Percentiles rank a stretch among this genome's conserved stretches.
phyloP scores from a whole-genome alignment of 2,329 filamentous ascomycete species.

The Phoma sp. region DNA sequence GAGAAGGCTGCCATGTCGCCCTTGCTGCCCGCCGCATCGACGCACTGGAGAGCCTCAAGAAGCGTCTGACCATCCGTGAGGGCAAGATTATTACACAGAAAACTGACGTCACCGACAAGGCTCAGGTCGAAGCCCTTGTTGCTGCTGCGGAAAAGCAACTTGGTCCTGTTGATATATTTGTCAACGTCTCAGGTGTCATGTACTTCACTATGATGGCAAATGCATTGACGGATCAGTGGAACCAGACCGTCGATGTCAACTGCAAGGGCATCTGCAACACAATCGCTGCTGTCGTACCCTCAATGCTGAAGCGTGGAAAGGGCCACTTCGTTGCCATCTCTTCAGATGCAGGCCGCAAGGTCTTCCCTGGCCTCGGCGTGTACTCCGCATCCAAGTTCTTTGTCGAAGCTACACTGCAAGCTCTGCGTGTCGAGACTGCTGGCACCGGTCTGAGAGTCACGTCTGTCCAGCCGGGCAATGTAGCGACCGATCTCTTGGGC shows the following conservation, averaged over 20 bases:
- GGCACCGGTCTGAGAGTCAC: constrained; percentile 76
- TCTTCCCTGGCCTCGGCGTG: constrained; percentile 80
- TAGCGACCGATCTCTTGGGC: constrained; percentile 71
- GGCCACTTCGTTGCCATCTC: constrained; percentile 83
- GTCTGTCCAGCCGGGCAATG: constrained; percentile 77
- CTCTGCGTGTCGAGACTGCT: constrained; percentile 75
- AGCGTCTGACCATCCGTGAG: constrained; percentile 61
- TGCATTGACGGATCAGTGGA: constrained; percentile 74
- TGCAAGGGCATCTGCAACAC: constrained; percentile 82
- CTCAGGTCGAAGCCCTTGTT: constrained; percentile 71
- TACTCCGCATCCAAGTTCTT: constrained; percentile 88
- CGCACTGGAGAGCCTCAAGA: constrained; percentile 71
- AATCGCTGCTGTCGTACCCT: constrained; percentile 70
- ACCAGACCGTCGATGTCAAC: constrained; percentile 82
- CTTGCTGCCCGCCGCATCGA: constrained; percentile 74
- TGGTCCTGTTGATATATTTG: constrained; percentile 77
- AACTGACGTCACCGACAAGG: constrained; percentile 74
- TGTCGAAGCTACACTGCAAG: constrained; percentile 80
- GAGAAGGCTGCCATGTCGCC: constrained; percentile 73
- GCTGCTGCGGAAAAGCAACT: constrained; percentile 64
- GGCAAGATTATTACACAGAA: constrained; percentile 71
- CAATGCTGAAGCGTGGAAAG: constrained; percentile 70
- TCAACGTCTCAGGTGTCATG: constrained; percentile 83
- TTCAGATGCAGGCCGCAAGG: constrained; percentile 80
- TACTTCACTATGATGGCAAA: constrained; percentile 90